Conservation (phyloP, 257 asterid genomes). For the Solanum appendiculatum region DNA sequence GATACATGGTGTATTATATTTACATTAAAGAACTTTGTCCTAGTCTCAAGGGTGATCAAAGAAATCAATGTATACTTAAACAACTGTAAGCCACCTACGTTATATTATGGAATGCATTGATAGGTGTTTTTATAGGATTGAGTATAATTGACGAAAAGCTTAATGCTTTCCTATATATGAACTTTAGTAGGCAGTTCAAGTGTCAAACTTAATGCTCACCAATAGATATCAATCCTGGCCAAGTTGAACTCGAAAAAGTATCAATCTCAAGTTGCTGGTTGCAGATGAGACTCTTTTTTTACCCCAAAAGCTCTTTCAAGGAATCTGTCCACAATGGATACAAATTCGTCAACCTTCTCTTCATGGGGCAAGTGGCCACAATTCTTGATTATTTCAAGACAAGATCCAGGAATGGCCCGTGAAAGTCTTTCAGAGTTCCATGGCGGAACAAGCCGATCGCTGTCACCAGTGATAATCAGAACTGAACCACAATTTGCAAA, state of each 20-base stretch:
- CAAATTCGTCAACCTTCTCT: constrained; percentile 80
- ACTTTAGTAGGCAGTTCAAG: neutral
- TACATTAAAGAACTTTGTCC: neutral
- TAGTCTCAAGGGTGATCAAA: neutral
- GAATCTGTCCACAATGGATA: constrained; percentile 59
- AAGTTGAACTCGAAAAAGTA: neutral
- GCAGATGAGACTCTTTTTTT: constrained; percentile 33
- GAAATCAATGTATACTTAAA: neutral
- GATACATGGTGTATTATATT: neutral
- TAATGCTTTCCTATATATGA: neutral
- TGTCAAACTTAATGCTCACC: neutral
- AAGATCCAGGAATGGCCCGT: constrained; percentile 69
- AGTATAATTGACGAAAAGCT: neutral
- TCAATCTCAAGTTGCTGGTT: constrained; percentile 38
- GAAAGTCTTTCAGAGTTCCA: constrained; percentile 87
- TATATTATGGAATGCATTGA: neutral
- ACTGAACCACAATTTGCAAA: constrained; percentile 33
- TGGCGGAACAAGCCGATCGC: constrained; percentile 81
- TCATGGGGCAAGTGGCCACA: constrained; percentile 96
- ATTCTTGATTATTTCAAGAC: constrained; percentile 58
- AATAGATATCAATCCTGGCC: neutral
- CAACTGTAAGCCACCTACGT: neutral
- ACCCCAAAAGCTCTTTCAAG: constrained; percentile 34
- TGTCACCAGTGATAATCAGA: constrained; percentile 77
- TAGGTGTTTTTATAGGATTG: neutral